Base-by-base conservation (phyloP, 129 eudicot genomes). In the Kitagawia praeruptora region DNA sequence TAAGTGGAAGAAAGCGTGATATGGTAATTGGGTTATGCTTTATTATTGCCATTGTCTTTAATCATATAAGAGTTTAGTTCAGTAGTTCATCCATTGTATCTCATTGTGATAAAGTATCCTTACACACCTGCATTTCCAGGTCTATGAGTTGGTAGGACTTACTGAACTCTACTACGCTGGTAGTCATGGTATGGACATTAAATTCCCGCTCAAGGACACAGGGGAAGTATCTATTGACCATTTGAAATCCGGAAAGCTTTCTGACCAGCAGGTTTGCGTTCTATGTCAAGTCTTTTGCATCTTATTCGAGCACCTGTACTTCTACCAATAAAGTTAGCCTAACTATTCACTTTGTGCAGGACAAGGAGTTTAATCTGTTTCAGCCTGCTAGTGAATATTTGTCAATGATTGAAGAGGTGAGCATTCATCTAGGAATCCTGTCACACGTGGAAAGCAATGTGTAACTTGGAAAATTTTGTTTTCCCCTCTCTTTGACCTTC, bases 151-250 rank as follows among this genome's bases (percentile, higher is more conserved):
- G 81, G 98, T 94, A 75, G 92, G 97, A 63, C 83, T 91, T 80
- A 81, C 85, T 54, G 96, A 94, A 82, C 86, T 93, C 28, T 91
- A 86, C 81, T 91, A 91, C 77, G 96, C 98, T 2, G 98, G 98
- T 88, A 91, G 98, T 77, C 98, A 93, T 84, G 97, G 98, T n/a
- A 93, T 91, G 97, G 98, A 93, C 80, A 93, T 93, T 76, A 91
- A 86, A 85, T 83, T 88, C 78, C 97, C 98, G 1, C 77, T 75
- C 18, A 86, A 39, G 82, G 89, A 83, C 19, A 51, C 75, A 19
- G n/a, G 2, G 21, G 42, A 78, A 9, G 31, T 72, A 8, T 74
- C 89, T 38, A 13, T 47, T 80, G 76, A 80, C 83, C 82, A 70
- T 78, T 49, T 77, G 25, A 78, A 81, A 79, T 84, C 63, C 83